Evolutionary conservation across 257 asterid species (phyloP), one percentile per base, ranked within the genome.

Genomic region (Solanum habrochaites): DNA sequence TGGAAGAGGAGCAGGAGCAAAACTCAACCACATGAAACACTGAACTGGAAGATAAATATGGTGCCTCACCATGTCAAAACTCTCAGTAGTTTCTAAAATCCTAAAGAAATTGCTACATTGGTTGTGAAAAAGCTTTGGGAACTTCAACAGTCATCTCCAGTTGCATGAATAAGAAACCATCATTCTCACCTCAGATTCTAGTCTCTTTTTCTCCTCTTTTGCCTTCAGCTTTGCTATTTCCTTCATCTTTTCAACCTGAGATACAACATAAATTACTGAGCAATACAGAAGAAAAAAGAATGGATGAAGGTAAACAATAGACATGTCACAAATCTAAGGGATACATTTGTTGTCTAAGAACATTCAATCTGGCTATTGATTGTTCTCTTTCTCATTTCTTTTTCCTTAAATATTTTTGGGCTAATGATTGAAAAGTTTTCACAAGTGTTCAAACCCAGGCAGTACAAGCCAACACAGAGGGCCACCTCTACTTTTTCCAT

Each of bases 221-320:
- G 91, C 98, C 92, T 96, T 96, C 31, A 90, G 88, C 94, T 93
- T 95, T 89, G 99, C 99, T 87, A 96, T 94, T 88, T 93, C 95
- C 89, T 96, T 96, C 98, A 95, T 92, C 91, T 95, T 94, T 75
- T 93, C 98, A 49, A 97, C 98, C 99, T 93, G 93, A 89, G 81
- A 87, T 85, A 67, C 77, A 86, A 39, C 69, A 39, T 21, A 85
- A 37, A 84, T 83, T 31, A 81, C 84, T 87, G 86, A 85, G 86
- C 80, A 87, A 11, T 80, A 62, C 69, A 23, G 69, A 23, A 71
- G 43, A 3, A 71, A 71, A 71, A 9, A 71, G 25, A 71, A 71
- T 9, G 18, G 27, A 71, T 18, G 47, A 71, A 37, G 8, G 80
- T 71, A 20, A 71, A 8, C 14, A 37, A 39, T 5, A 73, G 82